These are phyloP conservation scores for Porcisia deanei DNA, from an alignment of 208 protist species.

Conservation along the genomic window DNA sequence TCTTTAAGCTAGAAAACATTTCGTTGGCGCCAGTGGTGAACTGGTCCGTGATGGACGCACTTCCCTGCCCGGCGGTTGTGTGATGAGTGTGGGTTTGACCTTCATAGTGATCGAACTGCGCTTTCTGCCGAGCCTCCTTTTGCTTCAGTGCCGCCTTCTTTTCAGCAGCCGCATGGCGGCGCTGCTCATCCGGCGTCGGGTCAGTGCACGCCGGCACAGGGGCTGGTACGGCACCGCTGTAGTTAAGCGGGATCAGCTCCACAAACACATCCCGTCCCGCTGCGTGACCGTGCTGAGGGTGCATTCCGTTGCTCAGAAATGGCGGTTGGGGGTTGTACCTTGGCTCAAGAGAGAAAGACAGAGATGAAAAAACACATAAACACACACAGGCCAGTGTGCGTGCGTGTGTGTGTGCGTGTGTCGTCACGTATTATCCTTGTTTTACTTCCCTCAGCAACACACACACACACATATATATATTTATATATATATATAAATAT, in stretches of 20 bases:
- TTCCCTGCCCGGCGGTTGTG: conserved; percentile 6
- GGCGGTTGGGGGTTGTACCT: background rate
- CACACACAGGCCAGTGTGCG: background rate
- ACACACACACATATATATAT: background rate
- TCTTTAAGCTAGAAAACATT: conserved; percentile 28
- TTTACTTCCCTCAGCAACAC: background rate
- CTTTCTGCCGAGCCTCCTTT: conserved; percentile 23
- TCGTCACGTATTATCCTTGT: background rate
- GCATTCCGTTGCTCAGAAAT: background rate
- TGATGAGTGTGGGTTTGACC: background rate
- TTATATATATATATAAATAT: too few species aligned
- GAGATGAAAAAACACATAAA: background rate
- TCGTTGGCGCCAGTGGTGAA: conserved; percentile 20
- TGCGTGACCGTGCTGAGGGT: background rate
- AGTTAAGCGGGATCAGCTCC: conserved; percentile 46
- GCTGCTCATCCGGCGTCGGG: conserved; percentile 78
- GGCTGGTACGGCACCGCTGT: conserved; percentile 51
- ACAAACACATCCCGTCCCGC: conserved; percentile 28
- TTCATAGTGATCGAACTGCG: conserved; percentile 8
- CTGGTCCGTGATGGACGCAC: conserved; percentile 24
- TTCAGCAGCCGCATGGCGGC: conserved; percentile 31
- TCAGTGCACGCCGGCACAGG: conserved; percentile 59
- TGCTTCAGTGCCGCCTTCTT: conserved; percentile 34
- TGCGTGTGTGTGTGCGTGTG: conserved; percentile 5
- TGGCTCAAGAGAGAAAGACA: too few species aligned